Base-by-base conservation (phyloP, 1,284 basidiomycete genomes). In the Tylopilus microsporus region DNA sequence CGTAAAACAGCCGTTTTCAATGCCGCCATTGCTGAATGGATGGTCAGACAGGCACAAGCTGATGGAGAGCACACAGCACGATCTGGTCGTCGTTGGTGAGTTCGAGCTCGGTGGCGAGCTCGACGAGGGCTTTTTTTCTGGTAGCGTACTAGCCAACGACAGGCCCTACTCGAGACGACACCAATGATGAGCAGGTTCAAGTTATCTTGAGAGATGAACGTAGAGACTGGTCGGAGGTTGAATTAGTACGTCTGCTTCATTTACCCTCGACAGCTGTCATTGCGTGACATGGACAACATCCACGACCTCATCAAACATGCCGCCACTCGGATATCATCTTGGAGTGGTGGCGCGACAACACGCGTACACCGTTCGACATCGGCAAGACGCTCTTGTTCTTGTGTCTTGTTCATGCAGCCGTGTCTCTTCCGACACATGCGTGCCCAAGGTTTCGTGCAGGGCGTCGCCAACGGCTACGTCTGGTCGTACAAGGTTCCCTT, bases 121-220 rank as follows among this genome's bases (percentile, higher is more conserved):
- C 93, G 64, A 97, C 94, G 15, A 97, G 81, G 10, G 92, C 89
- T 98, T 94, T 72, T 94, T 95, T 74, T 96, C 92, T 79, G 90
- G 70, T 25, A 25, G 25, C 25, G 25, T 25, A 25, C 25, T 25
- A 25, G 25, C 25, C 25, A 25, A 25, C 25, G 25, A 25, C 25
- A 25, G 25, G 25, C 25, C 25, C 25, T 25, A 25, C 25, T 25
- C 25, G 25, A 25, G 25, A 25, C 25, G 25, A 25, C 25, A 25
- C 25, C 25, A 25, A 25, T 25, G 25, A 25, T 25, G 25, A 25
- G 25, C 25, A 25, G 25, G 25, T 25, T 25, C 25, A 25, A 25
- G 25, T 25, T 25, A 25, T 25, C 25, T 25, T 25, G 25, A 25
- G 25, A 32, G 32, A 32, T 32, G 32, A 32, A 32, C 32, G 32